Evolutionary conservation across 2,329 filamentous ascomycete genomes (phyloP).

Genomic region (Bipolaris victoriae): DNA sequence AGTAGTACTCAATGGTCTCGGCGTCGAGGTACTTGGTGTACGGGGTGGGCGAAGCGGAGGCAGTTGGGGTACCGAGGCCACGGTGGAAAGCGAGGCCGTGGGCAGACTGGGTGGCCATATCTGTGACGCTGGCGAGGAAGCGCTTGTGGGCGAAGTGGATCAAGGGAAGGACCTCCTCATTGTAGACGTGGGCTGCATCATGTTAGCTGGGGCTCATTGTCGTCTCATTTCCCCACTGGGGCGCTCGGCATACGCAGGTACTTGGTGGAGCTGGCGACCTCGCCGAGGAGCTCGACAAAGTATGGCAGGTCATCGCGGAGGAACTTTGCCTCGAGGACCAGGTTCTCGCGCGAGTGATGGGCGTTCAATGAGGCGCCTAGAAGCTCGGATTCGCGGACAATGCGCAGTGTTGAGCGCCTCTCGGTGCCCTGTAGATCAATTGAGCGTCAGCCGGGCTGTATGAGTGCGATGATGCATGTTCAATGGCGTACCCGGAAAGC

Average conservation of each 20-base stretch:
- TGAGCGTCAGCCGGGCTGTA: slow-evolving; percentile 33
- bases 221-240: slow-evolving; percentile 31
- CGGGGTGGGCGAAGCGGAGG: slow-evolving; percentile 73
- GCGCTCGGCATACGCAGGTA: slow-evolving; percentile 64
- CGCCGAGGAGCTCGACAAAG: slow-evolving; percentile 93
- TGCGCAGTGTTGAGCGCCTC: slow-evolving; percentile 87
- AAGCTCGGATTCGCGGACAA: slow-evolving; percentile 93
- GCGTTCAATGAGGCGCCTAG: slow-evolving; percentile 87
- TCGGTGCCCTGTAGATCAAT: slow-evolving; percentile 72
- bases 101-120: slow-evolving; percentile 82
- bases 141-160: slow-evolving; percentile 79
- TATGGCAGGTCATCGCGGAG: slow-evolving; percentile 94
- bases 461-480: background rate
- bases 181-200: slow-evolving; percentile 78
- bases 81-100: slow-evolving; percentile 91
- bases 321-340: slow-evolving; percentile 93
- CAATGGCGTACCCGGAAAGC: slow-evolving; percentile 82
- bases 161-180: slow-evolving; percentile 81
- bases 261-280: slow-evolving; percentile 87
- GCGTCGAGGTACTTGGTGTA: slow-evolving; percentile 81
- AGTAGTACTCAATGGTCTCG: slow-evolving; percentile 75
- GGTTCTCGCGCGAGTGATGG: slow-evolving; percentile 90
- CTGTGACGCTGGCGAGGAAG: slow-evolving; percentile 65
- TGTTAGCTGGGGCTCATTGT: slow-evolving; percentile 13
- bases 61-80: slow-evolving; percentile 81